A percentile compares a stretch with the other conserved stretches of the same genome.
phyloP scores from a whole-genome alignment of 306 rosid species.

The Ammopiptanthus mongolicus region DNA sequence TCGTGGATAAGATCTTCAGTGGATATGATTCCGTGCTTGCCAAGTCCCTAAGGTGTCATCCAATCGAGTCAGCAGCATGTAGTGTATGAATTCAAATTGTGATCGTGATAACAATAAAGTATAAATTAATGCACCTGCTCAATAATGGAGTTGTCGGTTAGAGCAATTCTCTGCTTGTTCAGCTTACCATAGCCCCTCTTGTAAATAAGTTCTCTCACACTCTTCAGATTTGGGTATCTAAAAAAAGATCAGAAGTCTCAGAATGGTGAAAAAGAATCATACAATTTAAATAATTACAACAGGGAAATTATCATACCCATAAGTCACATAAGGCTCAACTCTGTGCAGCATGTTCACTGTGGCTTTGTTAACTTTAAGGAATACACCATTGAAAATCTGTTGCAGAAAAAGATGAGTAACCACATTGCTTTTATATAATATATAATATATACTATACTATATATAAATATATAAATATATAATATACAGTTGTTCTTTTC shows the following conservation, averaged over 20 bases:
- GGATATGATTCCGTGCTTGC: conserved; percentile 65
- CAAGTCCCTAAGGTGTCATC: conserved; percentile 48
- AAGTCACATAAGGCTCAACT: conserved; percentile 89
- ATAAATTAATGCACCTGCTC: conserved; percentile 48
- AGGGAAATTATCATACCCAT: conserved; percentile 43
- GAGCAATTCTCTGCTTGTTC: conserved; percentile 62
- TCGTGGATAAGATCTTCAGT: conserved; percentile 81
- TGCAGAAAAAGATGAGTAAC: neutral
- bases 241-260: neutral
- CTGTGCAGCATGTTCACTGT: conserved; percentile 84
- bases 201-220: conserved; percentile 72
- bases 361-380: conserved; percentile 87
- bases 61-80: conserved; percentile 1
- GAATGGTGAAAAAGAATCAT: neutral
- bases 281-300: neutral
- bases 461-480: no score
- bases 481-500: no score
- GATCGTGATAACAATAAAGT: neutral
- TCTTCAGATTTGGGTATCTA: conserved; percentile 87
- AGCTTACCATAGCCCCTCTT: conserved; percentile 86
- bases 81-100: neutral
- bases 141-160: conserved; percentile 65
- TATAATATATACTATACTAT: no score
- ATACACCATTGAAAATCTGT: conserved; percentile 90
- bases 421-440: neutral